Evolutionary conservation across 1,139 yeast species (phyloP).

Genomic region (Blastobotrys indianensis): DNA sequence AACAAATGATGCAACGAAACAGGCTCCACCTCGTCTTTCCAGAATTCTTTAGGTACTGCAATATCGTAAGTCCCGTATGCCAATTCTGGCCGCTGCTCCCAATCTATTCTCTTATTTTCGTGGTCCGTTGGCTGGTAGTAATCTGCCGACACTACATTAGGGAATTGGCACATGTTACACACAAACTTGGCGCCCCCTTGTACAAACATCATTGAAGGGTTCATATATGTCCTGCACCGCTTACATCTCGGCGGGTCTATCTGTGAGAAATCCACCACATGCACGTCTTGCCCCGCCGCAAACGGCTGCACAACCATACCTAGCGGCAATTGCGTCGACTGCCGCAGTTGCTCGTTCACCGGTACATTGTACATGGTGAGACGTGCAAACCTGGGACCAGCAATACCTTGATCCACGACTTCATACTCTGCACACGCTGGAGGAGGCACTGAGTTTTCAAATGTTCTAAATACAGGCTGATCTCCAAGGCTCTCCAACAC

Average conservation of each 20-base stretch:
- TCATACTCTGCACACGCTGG: constrained; percentile 66
- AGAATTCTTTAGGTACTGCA: constrained; percentile 67
- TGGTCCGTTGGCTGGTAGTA: constrained; percentile 60
- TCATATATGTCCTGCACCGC: constrained; percentile 85
- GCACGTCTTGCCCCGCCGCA: constrained; percentile 49
- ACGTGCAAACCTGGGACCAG: constrained; percentile 75
- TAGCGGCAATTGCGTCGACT: constrained; percentile 70
- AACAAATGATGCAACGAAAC: constrained; percentile 64
- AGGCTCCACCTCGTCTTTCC: constrained; percentile 44
- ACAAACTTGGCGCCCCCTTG: constrained; percentile 58
- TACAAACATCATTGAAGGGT: constrained; percentile 71
- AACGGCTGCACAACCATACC: constrained; percentile 81
- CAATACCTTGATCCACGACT: constrained; percentile 74
- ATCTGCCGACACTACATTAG: constrained; percentile 63
- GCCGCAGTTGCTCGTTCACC: constrained; percentile 60
- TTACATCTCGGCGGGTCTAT: constrained; percentile 80
- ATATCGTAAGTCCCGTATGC: constrained; percentile 82
- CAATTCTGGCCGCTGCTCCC: constrained; percentile 65
- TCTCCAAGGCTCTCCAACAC: constrained; percentile 45
- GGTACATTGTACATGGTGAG: constrained; percentile 84
- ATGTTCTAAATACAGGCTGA: constrained; percentile 53
- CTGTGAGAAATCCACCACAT: constrained; percentile 58
- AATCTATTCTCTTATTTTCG: constrained; percentile 58
- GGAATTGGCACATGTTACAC: constrained; percentile 85
- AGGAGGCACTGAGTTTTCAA: constrained; percentile 76